These are phyloP conservation scores for Aristolochia fimbriata DNA, from an alignment of 164 flowering plant species.

Conservation along the genomic window DNA sequence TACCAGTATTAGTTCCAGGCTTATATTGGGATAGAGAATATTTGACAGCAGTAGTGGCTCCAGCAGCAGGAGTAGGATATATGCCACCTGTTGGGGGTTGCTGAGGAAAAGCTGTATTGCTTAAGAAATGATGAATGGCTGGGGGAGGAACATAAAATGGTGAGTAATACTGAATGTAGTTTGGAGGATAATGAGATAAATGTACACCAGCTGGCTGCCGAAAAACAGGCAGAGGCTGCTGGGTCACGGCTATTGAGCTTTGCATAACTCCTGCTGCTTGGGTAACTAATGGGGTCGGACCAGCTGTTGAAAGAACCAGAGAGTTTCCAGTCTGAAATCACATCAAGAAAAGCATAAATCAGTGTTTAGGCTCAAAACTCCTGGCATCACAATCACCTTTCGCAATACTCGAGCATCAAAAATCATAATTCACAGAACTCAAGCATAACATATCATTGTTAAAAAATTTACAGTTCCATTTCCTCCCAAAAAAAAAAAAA, in stretches of 20 bases:
- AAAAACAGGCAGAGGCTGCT: conserved; percentile 71
- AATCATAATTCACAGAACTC: no score
- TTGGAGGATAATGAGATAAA: conserved; percentile 65
- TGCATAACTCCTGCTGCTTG: conserved; percentile 77
- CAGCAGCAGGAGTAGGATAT: conserved; percentile 48
- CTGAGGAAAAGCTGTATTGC: conserved; percentile 69
- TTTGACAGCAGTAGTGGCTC: conserved; percentile 42
- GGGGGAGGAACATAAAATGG: conserved; percentile 72
- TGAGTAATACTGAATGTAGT: conserved; percentile 58
- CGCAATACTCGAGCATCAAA: no score
- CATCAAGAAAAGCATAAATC: neutral
- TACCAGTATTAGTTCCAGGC: conserved; percentile 53
- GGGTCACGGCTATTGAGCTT: conserved; percentile 55
- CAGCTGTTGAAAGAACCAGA: conserved; percentile 43
- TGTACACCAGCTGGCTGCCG: conserved; percentile 70
- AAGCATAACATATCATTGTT: no score
- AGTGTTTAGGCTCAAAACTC: neutral
- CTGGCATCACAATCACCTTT: no score
- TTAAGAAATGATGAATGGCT: conserved; percentile 62
- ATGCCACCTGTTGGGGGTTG: conserved; percentile 63
- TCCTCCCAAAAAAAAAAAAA: no score
- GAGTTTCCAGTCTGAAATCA: conserved; percentile 54
- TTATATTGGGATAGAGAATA: conserved; percentile 66
- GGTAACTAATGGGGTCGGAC: conserved; percentile 53
- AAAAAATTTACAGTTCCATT: no score